Conservation (phyloP, 2,329 filamentous ascomycete genomes). For the Thelonectria blattea region DNA sequence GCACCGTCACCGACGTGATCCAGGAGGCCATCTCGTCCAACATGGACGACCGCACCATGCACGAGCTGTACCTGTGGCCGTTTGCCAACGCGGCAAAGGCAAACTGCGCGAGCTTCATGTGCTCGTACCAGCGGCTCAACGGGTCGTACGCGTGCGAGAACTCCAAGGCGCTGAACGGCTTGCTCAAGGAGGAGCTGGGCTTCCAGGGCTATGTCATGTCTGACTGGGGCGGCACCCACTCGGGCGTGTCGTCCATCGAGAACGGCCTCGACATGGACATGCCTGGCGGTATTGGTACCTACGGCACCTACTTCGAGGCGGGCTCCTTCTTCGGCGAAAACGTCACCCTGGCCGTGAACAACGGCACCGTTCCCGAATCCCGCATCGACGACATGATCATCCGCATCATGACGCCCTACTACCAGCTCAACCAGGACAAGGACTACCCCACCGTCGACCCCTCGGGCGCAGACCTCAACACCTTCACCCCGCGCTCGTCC, state of each 20-base stretch:
- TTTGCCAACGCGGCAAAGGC: conserved; percentile 44
- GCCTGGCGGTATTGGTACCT: conserved; percentile 50
- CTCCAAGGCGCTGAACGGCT: conserved; percentile 53
- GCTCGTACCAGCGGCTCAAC: conserved; percentile 53
- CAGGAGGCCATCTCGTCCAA: conserved; percentile 49
- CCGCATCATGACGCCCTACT: conserved; percentile 63
- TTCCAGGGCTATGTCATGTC: conserved; percentile 55
- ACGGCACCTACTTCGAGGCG: conserved; percentile 39
- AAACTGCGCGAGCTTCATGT: conserved; percentile 49
- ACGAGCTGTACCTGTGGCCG: conserved; percentile 54
- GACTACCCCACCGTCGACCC: conserved; percentile 51
- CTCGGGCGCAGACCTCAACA: conserved; percentile 55
- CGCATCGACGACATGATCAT: conserved; percentile 54
- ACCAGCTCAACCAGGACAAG: conserved; percentile 54
- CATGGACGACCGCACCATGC: conserved; percentile 64
- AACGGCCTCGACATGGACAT: conserved; percentile 59
- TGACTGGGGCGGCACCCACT: conserved; percentile 51
- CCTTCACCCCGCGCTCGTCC: conserved; percentile 54
- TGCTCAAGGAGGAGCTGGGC: conserved; percentile 57
- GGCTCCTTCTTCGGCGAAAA: conserved; percentile 54
- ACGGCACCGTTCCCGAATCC: conserved; percentile 49
- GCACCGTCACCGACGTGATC: conserved; percentile 33
- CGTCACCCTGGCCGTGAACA: conserved; percentile 54
- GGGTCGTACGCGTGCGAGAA: conserved; percentile 58
- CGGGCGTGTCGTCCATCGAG: conserved; percentile 50